A percentile compares a stretch with the other conserved stretches of the same genome.
These are phyloP conservation scores for Scheffersomyces amazonensis DNA, from an alignment of 805 yeast genomes.

Conservation along the genomic window DNA sequence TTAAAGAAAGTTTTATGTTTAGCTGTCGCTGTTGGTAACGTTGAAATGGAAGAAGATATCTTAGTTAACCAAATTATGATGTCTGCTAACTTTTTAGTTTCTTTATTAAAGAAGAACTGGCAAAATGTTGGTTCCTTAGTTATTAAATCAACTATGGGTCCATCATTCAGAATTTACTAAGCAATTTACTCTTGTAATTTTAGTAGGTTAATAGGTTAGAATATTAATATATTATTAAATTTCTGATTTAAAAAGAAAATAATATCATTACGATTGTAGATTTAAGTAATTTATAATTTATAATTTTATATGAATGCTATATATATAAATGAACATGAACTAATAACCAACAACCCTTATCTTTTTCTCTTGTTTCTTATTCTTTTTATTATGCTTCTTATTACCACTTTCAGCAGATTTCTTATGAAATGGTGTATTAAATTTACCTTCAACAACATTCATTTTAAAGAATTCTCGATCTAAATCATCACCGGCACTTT, in stretches of 20 bases:
- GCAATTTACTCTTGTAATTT: too few species aligned
- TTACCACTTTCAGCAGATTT: constrained; percentile 25
- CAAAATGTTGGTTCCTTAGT: constrained; percentile 99
- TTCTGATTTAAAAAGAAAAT: too few species aligned
- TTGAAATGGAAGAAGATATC: constrained; percentile 97
- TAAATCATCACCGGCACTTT: constrained; percentile 75
- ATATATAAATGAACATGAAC: too few species aligned
- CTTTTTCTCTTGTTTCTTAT: constrained; percentile 61
- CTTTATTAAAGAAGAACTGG: constrained; percentile 99
- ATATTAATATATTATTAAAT: too few species aligned
- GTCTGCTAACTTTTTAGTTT: constrained; percentile 98
- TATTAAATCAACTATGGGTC: constrained; percentile 99
- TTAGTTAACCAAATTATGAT: constrained; percentile 97
- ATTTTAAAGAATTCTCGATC: constrained; percentile 83
- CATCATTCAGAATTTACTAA: constrained; percentile 99
- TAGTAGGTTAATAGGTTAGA: too few species aligned
- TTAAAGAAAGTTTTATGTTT: constrained; percentile 99
- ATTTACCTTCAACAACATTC: constrained; percentile 59
- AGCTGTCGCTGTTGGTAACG: constrained; percentile 99
- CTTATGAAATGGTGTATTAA: constrained; percentile 74
- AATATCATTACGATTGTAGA: too few species aligned
- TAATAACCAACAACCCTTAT: constrained; percentile 25
- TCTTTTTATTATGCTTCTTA: constrained; percentile 73
- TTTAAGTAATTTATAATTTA: too few species aligned
- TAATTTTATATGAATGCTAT: too few species aligned